Conservation (phyloP, 176 grass and related monocot genomes). For the Zizania latifolia region DNA sequence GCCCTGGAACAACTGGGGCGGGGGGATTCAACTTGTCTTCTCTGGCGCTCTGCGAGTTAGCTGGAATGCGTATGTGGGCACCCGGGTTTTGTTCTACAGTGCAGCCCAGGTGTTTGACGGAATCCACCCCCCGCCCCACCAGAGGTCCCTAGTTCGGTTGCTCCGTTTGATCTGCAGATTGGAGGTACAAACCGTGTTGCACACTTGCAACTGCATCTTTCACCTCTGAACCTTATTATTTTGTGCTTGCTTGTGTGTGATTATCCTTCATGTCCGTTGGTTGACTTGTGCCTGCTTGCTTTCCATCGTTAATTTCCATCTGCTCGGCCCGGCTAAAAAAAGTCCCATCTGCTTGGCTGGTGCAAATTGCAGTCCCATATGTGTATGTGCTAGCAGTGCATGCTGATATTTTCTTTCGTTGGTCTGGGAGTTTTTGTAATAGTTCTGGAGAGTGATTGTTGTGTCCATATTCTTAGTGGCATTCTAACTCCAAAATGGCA, state of each 20-base stretch:
- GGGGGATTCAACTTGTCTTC: neutral
- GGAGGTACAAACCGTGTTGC: neutral
- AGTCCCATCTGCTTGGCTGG: too few species aligned
- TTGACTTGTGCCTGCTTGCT: constrained; percentile 3
- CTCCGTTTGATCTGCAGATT: neutral
- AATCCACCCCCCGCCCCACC: neutral
- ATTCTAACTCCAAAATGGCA: neutral
- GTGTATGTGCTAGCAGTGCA: neutral
- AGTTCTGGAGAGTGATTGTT: neutral
- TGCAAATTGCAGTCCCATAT: neutral
- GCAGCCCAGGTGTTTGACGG: neutral
- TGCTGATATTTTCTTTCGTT: neutral
- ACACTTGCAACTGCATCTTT: neutral
- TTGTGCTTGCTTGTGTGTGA: neutral
- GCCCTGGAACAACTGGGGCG: neutral
- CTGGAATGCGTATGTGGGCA: neutral
- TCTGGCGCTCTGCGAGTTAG: neutral
- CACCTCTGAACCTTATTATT: neutral
- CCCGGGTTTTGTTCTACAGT: neutral
- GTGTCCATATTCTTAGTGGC: neutral
- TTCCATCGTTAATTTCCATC: neutral
- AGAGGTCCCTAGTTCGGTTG: neutral
- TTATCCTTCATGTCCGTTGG: neutral
- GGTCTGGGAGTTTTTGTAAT: neutral
- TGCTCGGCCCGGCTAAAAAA: too few species aligned